Evolutionary conservation across 1,284 basidiomycete species (phyloP).

Genomic region (Ceraceosorus guamensis): DNA sequence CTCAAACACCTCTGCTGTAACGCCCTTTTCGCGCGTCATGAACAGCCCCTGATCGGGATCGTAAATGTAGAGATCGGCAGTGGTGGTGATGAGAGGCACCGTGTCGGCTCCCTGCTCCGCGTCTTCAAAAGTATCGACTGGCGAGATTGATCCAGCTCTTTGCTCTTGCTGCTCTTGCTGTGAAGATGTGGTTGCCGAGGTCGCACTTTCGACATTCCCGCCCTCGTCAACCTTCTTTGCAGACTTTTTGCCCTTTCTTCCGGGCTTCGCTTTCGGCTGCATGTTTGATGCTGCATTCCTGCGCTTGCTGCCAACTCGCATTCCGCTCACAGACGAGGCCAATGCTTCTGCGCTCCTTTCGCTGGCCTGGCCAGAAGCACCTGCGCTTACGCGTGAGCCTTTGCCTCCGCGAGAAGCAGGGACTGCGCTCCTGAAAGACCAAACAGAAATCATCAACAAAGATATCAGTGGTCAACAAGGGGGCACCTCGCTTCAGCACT

Average conservation of each 20-base stretch:
- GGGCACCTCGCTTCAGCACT: slow-evolving; percentile 10
- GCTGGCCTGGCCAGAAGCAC: background rate
- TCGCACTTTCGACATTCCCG: slow-evolving; percentile 4
- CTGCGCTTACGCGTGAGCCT: background rate
- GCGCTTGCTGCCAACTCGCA: too few relatives aligned
- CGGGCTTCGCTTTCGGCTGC: background rate
- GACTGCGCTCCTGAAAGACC: background rate
- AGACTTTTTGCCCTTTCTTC: background rate
- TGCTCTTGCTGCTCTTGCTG: slow-evolving; percentile 5
- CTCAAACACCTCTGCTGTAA: slow-evolving; percentile 64
- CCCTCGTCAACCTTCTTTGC: slow-evolving; percentile 1
- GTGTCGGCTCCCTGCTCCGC: slow-evolving; percentile 12
- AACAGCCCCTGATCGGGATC: slow-evolving; percentile 65
- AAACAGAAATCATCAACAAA: background rate
- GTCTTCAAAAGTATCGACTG: slow-evolving; percentile 11
- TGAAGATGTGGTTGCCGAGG: background rate
- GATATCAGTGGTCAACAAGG: background rate
- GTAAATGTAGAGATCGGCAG: slow-evolving; percentile 63
- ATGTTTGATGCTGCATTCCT: too few relatives aligned
- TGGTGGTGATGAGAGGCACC: slow-evolving; percentile 28
- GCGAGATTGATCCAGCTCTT: slow-evolving; percentile 13
- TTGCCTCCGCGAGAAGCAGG: too few relatives aligned
- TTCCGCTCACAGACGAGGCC: too few relatives aligned
- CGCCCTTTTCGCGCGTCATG: slow-evolving; percentile 61
- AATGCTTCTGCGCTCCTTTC: background rate